These are phyloP conservation scores for Actinomucor elegans DNA, from an alignment of 371 early-diverging fungal species.

Conservation along the genomic window DNA sequence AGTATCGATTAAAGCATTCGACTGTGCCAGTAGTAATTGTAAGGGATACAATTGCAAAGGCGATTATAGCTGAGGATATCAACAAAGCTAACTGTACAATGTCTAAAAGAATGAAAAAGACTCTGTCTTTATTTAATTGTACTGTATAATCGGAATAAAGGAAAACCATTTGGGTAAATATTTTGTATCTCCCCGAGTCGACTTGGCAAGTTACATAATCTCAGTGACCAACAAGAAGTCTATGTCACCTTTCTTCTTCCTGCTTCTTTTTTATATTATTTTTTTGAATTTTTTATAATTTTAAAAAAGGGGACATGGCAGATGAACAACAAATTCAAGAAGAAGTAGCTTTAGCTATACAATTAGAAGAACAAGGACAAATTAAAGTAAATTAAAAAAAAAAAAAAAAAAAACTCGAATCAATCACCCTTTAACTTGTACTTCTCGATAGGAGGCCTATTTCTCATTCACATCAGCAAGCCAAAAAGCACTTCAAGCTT, in stretches of 20 bases:
- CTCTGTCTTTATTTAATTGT: constrained; percentile 1
- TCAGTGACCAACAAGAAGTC: no score
- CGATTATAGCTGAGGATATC: neutral
- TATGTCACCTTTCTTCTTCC: neutral
- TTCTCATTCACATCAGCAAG: constrained; percentile 31
- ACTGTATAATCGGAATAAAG: neutral
- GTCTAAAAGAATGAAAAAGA: neutral
- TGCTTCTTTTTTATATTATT: neutral
- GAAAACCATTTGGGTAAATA: no score
- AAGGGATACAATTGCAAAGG: neutral
- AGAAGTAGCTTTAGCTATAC: constrained; percentile 29
- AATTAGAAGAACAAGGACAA: constrained; percentile 39
- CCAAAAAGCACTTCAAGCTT: constrained; percentile 32
- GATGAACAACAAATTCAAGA: constrained; percentile 16
- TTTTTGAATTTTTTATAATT: neutral
- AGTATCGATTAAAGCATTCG: constrained; percentile 11
- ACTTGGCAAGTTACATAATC: no score
- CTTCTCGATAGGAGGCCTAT: constrained; percentile 57
- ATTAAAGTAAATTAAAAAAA: constrained; percentile 25
- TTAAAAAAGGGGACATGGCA: neutral
- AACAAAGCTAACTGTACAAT: neutral
- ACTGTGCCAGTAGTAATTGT: constrained; percentile 13
- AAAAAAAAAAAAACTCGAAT: neutral
- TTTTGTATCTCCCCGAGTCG: no score
- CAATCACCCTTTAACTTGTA: neutral